Base-by-base conservation (phyloP, 257 asterid genomes). In the Cruciata laevipes region DNA sequence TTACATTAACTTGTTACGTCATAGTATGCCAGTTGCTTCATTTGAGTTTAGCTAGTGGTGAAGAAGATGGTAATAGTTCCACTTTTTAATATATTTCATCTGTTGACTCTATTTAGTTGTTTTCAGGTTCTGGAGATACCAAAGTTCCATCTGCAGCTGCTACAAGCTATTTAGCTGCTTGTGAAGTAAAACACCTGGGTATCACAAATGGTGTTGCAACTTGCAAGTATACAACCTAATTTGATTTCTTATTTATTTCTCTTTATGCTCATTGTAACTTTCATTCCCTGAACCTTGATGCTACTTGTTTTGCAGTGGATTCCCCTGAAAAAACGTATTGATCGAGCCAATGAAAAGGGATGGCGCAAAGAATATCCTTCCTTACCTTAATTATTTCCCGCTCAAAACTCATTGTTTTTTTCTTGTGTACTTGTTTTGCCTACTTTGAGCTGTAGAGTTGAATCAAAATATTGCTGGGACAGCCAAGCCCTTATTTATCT, bases 341-440 rank as follows among this genome's bases (percentile, higher is more conserved):
- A 92, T 53, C 98, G 83, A 72, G 96, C 96, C 75, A 89, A 85
- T 74, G 97, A 89, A 71, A 92, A 89, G 74, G 98, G 97, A 71
- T 78, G 97, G 90, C 90, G 90, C 47, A 87, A 72, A 83, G 90
- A 89, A 92, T 92, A 89, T 89, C 98, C 98, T 89, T 92, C 47
- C 61, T 44, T 69, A 63, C 74, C 69, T 66, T 73, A 40, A 58
- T 65, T 70, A 53, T 68, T 27, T 16, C 42, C 37, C 33, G 52
- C 61, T 65, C 18, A 13, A 42, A 42, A 42, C 51, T 42, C 51
- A 42, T 42, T 33, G 49, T 44, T 72, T 70, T 18, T 35, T 63
- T 32, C 27, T 35, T 5, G 18, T n/a, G 52, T 33, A 44, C 37
- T 57, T 20, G 60, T 53, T 53, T 53, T 53, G 20, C 60, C 27